Percentiles rank a stretch among this genome's conserved stretches.
Evolutionary conservation across 2,329 filamentous ascomycete genomes (phyloP).

Genomic region (Zymoseptoria passerinii): DNA sequence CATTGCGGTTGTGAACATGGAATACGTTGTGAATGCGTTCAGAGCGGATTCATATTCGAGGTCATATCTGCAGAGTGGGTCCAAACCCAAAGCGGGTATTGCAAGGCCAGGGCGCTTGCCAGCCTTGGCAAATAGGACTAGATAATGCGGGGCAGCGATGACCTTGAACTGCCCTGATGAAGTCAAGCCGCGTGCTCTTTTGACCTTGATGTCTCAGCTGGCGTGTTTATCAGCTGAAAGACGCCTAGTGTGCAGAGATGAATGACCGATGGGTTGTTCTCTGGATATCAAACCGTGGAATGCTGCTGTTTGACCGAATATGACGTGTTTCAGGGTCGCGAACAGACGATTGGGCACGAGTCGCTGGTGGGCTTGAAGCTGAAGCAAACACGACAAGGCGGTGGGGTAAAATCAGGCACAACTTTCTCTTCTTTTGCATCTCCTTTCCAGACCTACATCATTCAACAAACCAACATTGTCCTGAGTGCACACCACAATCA

Average conservation of each 20-base stretch:
- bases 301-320: not conserved
- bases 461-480: not conserved
- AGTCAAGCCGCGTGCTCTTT: not conserved
- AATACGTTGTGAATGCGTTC: not conserved
- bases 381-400: not conserved
- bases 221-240: not conserved
- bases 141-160: not conserved
- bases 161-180: not conserved
- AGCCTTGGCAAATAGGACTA: not conserved
- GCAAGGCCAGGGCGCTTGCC: not conserved
- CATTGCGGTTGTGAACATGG: not conserved
- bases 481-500: slow-evolving; percentile 5
- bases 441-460: not conserved
- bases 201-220: not conserved
- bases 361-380: not conserved
- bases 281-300: not conserved
- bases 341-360: not conserved
- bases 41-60: not conserved
- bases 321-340: not conserved
- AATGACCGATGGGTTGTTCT: not conserved
- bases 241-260: not conserved
- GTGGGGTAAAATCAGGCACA: not conserved
- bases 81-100: not conserved
- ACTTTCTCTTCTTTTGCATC: not conserved
- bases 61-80: not conserved